phyloP scores from a whole-genome alignment of 2,329 filamentous ascomycete species.

The Penicillium sp. region DNA sequence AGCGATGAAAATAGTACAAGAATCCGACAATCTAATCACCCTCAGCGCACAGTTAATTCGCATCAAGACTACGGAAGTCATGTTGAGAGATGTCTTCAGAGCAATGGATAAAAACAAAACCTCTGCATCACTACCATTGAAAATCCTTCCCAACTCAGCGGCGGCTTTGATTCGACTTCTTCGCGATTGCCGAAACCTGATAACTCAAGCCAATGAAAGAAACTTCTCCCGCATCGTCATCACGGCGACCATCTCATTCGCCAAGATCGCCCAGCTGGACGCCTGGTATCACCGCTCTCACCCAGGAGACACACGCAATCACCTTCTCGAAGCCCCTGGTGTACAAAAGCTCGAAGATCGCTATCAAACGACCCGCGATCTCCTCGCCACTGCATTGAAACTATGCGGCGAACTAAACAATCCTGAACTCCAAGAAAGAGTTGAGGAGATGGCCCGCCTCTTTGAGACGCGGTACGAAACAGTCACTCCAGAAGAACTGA shows the following conservation, averaged over 20 bases:
- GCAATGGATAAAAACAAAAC: not conserved
- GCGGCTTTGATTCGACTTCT: not conserved
- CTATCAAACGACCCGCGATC: not conserved
- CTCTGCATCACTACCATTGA: not conserved
- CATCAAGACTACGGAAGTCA: constrained; percentile 4
- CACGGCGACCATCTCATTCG: constrained; percentile 10
- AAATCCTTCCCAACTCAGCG: too few species aligned
- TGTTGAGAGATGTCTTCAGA: not conserved
- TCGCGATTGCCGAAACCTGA: constrained; percentile 8
- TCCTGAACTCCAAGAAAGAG: constrained; percentile 5
- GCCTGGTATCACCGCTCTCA: constrained; percentile 7
- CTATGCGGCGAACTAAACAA: constrained; percentile 7
- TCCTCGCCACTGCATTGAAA: constrained; percentile 3
- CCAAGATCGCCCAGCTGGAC: constrained; percentile 7
- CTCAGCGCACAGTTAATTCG: constrained; percentile 8
- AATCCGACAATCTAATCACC: constrained; percentile 8
- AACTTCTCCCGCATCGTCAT: constrained; percentile 12
- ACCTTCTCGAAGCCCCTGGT: not conserved
- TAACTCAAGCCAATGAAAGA: constrained; percentile 5
- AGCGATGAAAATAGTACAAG: constrained; percentile 2
- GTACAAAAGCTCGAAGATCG: constrained; percentile 1
- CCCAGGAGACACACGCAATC: constrained; percentile 2
- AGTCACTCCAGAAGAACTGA: constrained; percentile 9
- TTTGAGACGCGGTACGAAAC: constrained; percentile 8
- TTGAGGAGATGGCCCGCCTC: constrained; percentile 5